Conservation (phyloP, 1,139 yeast species). For the Pichia norvegensis region DNA sequence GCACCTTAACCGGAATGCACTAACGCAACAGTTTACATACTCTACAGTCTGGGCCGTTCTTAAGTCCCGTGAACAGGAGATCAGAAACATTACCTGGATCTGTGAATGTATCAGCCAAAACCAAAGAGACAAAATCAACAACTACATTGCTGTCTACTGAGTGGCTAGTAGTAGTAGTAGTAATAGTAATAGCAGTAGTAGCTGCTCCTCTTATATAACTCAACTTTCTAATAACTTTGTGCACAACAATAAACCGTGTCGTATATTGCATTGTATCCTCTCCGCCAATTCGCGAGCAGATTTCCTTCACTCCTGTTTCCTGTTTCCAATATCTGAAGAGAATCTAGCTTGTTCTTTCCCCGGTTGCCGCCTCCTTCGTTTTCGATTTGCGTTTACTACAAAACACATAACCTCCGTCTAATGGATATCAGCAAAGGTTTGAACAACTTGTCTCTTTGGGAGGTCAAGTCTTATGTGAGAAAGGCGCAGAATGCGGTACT, state of each 20-base stretch:
- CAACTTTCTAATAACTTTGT: too few species aligned
- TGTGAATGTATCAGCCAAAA: conserved; percentile 94
- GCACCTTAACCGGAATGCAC: conserved; percentile 86
- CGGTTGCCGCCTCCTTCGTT: not conserved
- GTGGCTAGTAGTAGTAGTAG: too few species aligned
- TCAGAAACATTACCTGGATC: conserved; percentile 95
- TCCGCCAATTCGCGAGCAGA: too few species aligned
- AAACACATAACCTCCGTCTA: not conserved
- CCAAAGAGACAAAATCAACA: conserved; percentile 74
- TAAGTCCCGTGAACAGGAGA: conserved; percentile 91
- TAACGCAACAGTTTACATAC: conserved; percentile 92
- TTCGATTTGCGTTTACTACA: not conserved
- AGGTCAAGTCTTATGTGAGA: conserved; percentile 94
- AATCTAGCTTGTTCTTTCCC: too few species aligned
- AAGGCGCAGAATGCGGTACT: conserved; percentile 96
- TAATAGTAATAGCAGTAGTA: too few species aligned
- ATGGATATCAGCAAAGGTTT: conserved; percentile 44
- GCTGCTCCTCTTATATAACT: too few species aligned
- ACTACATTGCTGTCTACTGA: conserved; percentile 67
- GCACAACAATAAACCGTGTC: too few species aligned
- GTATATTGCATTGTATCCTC: too few species aligned
- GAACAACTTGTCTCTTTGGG: conserved; percentile 80
- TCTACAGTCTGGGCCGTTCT: conserved; percentile 96
- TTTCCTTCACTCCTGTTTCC: too few species aligned
- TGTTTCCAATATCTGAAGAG: too few species aligned